A percentile compares a stretch with the other conserved stretches of the same genome.
Conservation (phyloP, 2,329 filamentous ascomycete species). For the Diplodia sapinea region DNA sequence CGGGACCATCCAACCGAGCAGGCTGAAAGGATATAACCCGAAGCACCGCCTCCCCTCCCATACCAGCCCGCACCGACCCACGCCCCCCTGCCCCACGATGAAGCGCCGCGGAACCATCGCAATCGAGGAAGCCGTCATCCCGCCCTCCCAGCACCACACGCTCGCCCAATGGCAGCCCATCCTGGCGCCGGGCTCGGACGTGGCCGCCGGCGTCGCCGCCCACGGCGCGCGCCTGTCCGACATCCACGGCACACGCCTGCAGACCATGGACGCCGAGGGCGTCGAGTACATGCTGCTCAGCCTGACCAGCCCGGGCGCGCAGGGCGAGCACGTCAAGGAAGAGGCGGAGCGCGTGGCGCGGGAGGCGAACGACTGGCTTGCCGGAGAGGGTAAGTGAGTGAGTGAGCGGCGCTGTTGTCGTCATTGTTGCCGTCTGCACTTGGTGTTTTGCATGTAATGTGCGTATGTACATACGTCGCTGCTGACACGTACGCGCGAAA, state of each 20-base stretch:
- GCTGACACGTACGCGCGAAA: conserved; percentile 30
- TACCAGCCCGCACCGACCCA: too few relatives aligned
- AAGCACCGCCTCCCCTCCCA: too few relatives aligned
- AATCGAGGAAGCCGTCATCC: conserved; percentile 66
- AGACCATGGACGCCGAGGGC: conserved; percentile 54
- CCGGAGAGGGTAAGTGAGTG: conserved; percentile 45
- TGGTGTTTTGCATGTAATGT: too few relatives aligned
- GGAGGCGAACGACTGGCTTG: conserved; percentile 57
- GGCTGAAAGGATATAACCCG: background rate
- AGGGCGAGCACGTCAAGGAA: conserved; percentile 53
- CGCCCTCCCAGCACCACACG: conserved; percentile 63
- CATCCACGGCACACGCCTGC: conserved; percentile 49
- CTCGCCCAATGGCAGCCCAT: conserved; percentile 68
- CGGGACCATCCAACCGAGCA: background rate
- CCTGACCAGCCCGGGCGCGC: conserved; percentile 57
- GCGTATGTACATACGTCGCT: too few relatives aligned
- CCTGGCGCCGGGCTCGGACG: conserved; percentile 63
- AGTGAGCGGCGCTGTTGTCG: conserved; percentile 35
- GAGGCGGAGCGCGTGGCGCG: conserved; percentile 53
- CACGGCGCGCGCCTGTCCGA: conserved; percentile 63
- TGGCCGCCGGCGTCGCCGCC: conserved; percentile 40
- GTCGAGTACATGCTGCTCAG: conserved; percentile 57
- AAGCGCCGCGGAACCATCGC: conserved; percentile 61
- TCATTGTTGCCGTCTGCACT: too few relatives aligned
- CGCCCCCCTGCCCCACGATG: conserved; percentile 52